phyloP scores from a whole-genome alignment of 306 rosid genomes.

The Citrullus amarus region DNA sequence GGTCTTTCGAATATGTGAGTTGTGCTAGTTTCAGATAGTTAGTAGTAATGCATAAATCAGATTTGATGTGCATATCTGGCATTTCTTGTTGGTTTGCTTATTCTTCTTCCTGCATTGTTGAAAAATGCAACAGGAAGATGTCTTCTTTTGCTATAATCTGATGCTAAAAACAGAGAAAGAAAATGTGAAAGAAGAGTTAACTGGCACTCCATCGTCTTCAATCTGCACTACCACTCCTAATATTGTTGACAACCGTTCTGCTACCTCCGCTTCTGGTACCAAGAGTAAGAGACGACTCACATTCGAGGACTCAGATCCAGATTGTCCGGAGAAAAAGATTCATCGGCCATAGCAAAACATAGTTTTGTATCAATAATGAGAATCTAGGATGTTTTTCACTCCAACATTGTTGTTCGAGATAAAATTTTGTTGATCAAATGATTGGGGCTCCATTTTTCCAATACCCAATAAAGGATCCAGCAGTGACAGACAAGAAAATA shows the following conservation, averaged over 20 bases:
- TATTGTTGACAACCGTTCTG: conserved; percentile 35
- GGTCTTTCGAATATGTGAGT: conserved; percentile 59
- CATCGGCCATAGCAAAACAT: conserved; percentile 26
- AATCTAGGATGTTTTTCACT: conserved; percentile 27
- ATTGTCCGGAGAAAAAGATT: conserved; percentile 30
- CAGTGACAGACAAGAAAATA: conserved; percentile 40
- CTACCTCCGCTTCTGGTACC: conserved; percentile 26
- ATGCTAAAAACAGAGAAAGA: conserved; percentile 39
- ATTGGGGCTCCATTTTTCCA: conserved; percentile 52
- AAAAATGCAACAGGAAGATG: conserved; percentile 46
- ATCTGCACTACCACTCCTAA: conserved; percentile 22
- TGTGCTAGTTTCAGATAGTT: background rate
- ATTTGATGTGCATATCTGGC: conserved; percentile 2
- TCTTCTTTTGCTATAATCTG: conserved; percentile 48
- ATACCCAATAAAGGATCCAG: conserved; percentile 27
- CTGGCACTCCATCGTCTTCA: conserved; percentile 11
- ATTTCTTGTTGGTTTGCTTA: conserved; percentile 6
- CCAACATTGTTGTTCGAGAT: conserved; percentile 3
- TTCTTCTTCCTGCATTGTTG: background rate
- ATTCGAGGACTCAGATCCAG: conserved; percentile 34
- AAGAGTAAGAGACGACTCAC: conserved; percentile 58
- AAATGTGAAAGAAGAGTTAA: conserved; percentile 44
- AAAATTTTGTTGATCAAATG: conserved; percentile 10
- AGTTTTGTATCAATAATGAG: conserved; percentile 38
- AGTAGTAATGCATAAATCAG: background rate